Evolutionary conservation across 495 filamentous ascomycete species (phyloP).

Genomic region (Neurospora sp.): DNA sequence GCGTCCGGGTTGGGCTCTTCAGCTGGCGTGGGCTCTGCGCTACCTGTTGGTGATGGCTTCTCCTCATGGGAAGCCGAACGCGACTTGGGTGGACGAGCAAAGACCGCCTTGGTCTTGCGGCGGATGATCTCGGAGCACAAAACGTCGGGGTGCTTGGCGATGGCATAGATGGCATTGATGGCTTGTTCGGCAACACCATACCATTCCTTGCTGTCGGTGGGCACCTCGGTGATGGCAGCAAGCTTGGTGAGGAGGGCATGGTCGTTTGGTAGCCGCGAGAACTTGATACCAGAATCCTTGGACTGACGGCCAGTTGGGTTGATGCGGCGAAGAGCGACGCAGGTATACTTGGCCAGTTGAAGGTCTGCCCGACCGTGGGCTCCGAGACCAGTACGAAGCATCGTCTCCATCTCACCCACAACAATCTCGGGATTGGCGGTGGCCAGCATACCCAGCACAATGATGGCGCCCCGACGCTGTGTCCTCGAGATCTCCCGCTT

Average conservation of each 20-base stretch:
- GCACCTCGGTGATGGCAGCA: conserved; percentile 72
- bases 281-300: conserved; percentile 55
- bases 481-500: conserved; percentile 85
- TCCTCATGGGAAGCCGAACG: conserved; percentile 35
- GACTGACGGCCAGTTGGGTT: conserved; percentile 70
- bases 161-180: conserved; percentile 87
- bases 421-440: conserved; percentile 87
- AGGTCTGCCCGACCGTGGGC: conserved; percentile 69
- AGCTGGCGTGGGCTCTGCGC: not conserved
- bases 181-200: conserved; percentile 96
- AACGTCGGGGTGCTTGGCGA: conserved; percentile 88
- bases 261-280: conserved; percentile 78
- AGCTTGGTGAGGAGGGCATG: conserved; percentile 76
- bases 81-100: conserved; percentile 33
- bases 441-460: conserved; percentile 94
- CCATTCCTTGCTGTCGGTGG: conserved; percentile 90
- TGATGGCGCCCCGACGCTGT: conserved; percentile 89
- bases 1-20: conserved; percentile 16
- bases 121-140: conserved; percentile 88
- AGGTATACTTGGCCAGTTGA: conserved; percentile 86
- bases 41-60: conserved; percentile 4
- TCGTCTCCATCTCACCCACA: conserved; percentile 84
- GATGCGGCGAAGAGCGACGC: conserved; percentile 83
- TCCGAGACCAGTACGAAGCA: conserved; percentile 84
- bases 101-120: conserved; percentile 77